phyloP scores from a whole-genome alignment of 495 filamentous ascomycete species.

The Pseudotulostoma volvatum region DNA sequence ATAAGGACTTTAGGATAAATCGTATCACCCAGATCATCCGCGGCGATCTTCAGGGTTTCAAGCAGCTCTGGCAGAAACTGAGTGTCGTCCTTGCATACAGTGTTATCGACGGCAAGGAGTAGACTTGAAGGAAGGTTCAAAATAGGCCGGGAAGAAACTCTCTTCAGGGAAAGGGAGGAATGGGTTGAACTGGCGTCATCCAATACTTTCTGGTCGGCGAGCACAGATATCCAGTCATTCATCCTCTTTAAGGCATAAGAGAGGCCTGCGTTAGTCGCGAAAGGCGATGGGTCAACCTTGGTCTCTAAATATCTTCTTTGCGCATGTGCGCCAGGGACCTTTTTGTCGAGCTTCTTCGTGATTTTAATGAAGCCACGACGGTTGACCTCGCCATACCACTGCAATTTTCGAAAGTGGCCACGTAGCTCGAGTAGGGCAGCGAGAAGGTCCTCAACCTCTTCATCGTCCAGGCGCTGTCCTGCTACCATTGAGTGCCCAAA shows the following conservation, averaged over 20 bases:
- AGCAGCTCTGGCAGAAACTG: slow-evolving; percentile 42
- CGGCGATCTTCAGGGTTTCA: slow-evolving; percentile 34
- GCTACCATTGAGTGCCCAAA: slow-evolving; percentile 48
- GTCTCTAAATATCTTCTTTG: slow-evolving; percentile 72
- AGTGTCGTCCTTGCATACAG: slow-evolving; percentile 59
- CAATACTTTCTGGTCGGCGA: slow-evolving; percentile 51
- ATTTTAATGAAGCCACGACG: slow-evolving; percentile 91
- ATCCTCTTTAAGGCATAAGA: slow-evolving; percentile 53
- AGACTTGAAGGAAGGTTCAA: slow-evolving; percentile 49
- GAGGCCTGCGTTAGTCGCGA: slow-evolving; percentile 60
- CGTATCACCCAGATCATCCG: slow-evolving; percentile 28
- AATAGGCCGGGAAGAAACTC: slow-evolving; percentile 50
- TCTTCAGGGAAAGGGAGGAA: slow-evolving; percentile 54
- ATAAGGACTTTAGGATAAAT: slow-evolving; percentile 47
- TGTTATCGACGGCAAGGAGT: slow-evolving; percentile 59
- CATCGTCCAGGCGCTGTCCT: slow-evolving; percentile 39
- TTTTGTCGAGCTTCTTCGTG: slow-evolving; percentile 94
- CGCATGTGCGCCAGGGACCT: slow-evolving; percentile 49
- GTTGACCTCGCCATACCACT: slow-evolving; percentile 98
- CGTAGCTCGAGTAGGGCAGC: slow-evolving; percentile 76
- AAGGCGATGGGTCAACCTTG: slow-evolving; percentile 71
- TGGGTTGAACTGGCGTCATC: slow-evolving; percentile 58
- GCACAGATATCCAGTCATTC: slow-evolving; percentile 76
- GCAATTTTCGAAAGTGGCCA: slow-evolving; percentile 71
- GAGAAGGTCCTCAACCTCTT: slow-evolving; percentile 80